A percentile compares a stretch with the other conserved stretches of the same genome.
These are phyloP conservation scores for Oxalis stricta DNA, from an alignment of 441 rosid genomes.

Conservation along the genomic window DNA sequence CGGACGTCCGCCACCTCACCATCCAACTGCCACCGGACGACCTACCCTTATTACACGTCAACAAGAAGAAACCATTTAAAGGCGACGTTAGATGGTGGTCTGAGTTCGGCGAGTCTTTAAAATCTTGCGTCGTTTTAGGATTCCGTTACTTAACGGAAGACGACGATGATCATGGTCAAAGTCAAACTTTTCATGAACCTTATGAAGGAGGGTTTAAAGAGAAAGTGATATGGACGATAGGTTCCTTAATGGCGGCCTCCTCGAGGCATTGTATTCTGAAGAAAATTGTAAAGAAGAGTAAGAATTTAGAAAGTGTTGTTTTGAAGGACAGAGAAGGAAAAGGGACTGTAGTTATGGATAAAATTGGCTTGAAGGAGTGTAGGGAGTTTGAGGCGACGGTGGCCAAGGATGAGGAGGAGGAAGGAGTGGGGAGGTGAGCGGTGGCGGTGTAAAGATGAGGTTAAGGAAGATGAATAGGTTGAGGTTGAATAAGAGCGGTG, in stretches of 20 bases:
- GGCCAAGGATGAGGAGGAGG: slow-evolving; percentile 17
- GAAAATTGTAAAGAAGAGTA: slow-evolving; percentile 31
- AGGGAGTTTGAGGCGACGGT: slow-evolving; percentile 11
- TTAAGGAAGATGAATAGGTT: slow-evolving; percentile 36
- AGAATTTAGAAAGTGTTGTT: slow-evolving; percentile 27
- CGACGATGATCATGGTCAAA: slow-evolving; percentile 17
- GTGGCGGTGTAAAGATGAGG: slow-evolving; percentile 51
- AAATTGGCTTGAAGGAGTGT: slow-evolving; percentile 28
- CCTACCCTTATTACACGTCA: slow-evolving; percentile 27
- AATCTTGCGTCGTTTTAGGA: slow-evolving; percentile 41
- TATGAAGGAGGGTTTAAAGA: slow-evolving; percentile 31
- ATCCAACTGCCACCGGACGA: slow-evolving; percentile 48
- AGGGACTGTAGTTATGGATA: slow-evolving; percentile 42
- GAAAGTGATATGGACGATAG: slow-evolving; percentile 61
- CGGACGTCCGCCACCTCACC: slow-evolving; percentile 29
- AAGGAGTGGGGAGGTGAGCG: slow-evolving; percentile 27
- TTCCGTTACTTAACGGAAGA: slow-evolving; percentile 9
- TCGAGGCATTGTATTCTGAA: slow-evolving; percentile 38
- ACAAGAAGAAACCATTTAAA: no score
- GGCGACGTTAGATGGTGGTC: slow-evolving; percentile 39
- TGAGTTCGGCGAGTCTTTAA: slow-evolving; percentile 36
- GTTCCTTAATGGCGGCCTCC: slow-evolving; percentile 57
- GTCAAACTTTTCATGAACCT: no score
- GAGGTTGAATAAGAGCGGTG: slow-evolving; percentile 13
- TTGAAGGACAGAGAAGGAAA: slow-evolving; percentile 41